Conservation (phyloP, 352 stramenopile genomes). For the Phytophthora pisi region DNA sequence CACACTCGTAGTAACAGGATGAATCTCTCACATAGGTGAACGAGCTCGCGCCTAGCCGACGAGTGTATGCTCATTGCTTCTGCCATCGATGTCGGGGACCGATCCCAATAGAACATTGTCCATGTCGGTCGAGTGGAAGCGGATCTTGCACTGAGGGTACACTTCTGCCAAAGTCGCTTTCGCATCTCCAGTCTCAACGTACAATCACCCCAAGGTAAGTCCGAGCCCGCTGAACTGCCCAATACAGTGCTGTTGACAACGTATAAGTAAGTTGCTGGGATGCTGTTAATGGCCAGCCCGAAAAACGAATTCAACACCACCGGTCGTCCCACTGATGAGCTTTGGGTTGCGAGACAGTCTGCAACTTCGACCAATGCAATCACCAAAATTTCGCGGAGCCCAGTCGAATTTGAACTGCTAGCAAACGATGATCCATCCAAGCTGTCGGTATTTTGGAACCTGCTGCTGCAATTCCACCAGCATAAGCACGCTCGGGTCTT, state of each 20-base stretch:
- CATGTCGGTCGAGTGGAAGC: too few species aligned
- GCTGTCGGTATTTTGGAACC: background rate
- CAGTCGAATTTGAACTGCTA: background rate
- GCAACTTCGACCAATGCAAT: background rate
- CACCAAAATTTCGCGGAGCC: background rate
- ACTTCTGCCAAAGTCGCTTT: too few species aligned
- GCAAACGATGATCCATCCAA: background rate
- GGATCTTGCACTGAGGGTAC: too few species aligned
- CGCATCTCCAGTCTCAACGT: too few species aligned
- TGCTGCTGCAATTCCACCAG: background rate
- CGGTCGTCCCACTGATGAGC: background rate
- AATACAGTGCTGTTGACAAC: background rate
- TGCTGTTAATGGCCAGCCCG: background rate
- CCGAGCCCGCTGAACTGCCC: too few species aligned
- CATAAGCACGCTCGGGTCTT: background rate
- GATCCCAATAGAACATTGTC: too few species aligned
- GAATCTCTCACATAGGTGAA: too few species aligned
- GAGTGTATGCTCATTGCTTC: too few species aligned
- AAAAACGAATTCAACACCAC: background rate
- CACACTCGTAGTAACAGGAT: too few species aligned
- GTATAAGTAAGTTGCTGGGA: background rate
- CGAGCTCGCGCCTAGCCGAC: too few species aligned
- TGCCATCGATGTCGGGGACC: too few species aligned
- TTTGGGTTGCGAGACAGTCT: background rate
- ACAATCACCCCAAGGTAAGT: too few species aligned